phyloP scores from a whole-genome alignment of 805 yeast species.

The Yamadazyma scolyti region DNA sequence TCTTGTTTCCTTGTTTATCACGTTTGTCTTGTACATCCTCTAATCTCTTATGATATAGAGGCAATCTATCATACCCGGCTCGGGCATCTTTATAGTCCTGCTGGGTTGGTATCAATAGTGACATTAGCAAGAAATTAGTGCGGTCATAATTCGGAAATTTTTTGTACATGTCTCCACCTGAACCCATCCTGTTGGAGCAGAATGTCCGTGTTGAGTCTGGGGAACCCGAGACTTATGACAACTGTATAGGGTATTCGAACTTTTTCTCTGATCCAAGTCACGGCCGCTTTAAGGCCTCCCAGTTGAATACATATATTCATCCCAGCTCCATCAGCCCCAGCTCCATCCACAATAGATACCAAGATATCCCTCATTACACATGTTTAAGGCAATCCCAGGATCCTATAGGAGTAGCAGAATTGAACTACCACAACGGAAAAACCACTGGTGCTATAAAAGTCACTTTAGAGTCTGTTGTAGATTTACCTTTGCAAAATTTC shows the following conservation, averaged over 20 bases:
- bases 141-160: too few relatives aligned
- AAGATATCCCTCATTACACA: not conserved
- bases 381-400: not conserved
- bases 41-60: conserved; percentile 9
- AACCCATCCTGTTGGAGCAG: not conserved
- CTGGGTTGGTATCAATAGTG: conserved; percentile 28
- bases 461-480: conserved; percentile 14
- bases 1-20: conserved; percentile 10
- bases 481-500: conserved; percentile 1
- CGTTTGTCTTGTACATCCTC: conserved; percentile 2
- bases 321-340: too few relatives aligned
- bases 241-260: too few relatives aligned
- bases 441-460: conserved; percentile 74
- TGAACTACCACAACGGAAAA: conserved; percentile 46
- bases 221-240: too few relatives aligned
- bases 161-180: not conserved
- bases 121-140: conserved; percentile 17
- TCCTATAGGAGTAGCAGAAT: conserved; percentile 1
- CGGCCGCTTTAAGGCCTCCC: too few relatives aligned
- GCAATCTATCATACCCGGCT: conserved; percentile 17
- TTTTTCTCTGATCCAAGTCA: too few relatives aligned
- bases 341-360: not conserved
- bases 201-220: too few relatives aligned
- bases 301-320: too few relatives aligned
- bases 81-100: conserved; percentile 34